Evolutionary conservation across 2,329 filamentous ascomycete genomes (phyloP), one percentile per base, ranked within the genome.

Genomic region (Penicillium capsulatum): DNA sequence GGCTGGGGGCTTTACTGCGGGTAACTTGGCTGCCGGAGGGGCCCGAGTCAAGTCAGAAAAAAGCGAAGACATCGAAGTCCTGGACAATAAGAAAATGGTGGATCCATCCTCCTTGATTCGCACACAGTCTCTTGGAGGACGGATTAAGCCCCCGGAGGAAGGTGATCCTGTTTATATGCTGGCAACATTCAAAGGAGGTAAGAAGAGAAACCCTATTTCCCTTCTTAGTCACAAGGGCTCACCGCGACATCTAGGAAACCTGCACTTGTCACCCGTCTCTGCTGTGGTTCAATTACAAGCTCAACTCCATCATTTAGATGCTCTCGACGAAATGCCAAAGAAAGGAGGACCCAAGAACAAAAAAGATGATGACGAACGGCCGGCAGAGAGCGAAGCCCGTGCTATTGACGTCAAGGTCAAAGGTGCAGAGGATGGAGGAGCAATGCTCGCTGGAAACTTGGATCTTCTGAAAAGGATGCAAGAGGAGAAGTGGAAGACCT

Each of bases 221-320:
- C 13, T 34, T 15, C n/a, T 31, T 13, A 17, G 1, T 4, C n/a
- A 15, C 35, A 40, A 30, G n/a, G 36, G 15, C 46, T 53, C 38
- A 51, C 22, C 10, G 5, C 8, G 10, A 2, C 9, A 17, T n/a
- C 11, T 49, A 90, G 86, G 86, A 54, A 81, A 94, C 59, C 72
- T 96, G 7, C 88, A 96, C 67, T 79, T 97, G 27, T 94, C 88
- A 1, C 86, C 85, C 16, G 79, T 94, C 31, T 81, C 83, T 28
- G 84, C 86, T 2, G 79, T 95, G 31, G 85, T 94, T 29, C 87
- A 94, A 60, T 80, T 98, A 58, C 85, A 90, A 3, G 89, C 92
- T 0, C 87, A 96, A 58, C 84, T 94, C 45, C 88, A 95, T 66
- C 89, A 97, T 67, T 75, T 97, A 52, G 92, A 97, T 66, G 91